Base-by-base conservation (phyloP, 805 yeast genomes). In the Candida ovalis region DNA sequence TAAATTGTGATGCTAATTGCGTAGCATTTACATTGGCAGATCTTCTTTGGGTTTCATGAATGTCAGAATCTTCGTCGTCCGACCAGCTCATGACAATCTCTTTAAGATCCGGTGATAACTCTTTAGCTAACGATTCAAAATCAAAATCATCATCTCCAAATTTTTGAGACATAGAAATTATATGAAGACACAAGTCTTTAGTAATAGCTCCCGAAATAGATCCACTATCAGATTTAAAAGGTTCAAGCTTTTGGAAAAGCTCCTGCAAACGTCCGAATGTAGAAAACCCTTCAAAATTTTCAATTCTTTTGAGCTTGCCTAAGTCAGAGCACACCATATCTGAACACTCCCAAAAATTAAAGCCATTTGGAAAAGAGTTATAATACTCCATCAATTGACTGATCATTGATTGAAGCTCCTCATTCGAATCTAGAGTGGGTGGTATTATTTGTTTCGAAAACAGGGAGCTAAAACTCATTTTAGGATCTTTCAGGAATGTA, bases 351-450 rank as follows among this genome's bases (percentile, higher is more conserved):
- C 30, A 13, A 24, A 61, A 58, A 3, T 45, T 25, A 21, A 59
- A 43, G 1, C 56, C 60, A 19, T 55, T 50, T 3, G 45, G 43
- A 4, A 45, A 37, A 2, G 33, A 9, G 27, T 50, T 39, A 46
- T 57, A 67, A 41, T 60, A 61, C n/a, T 43, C 42, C 18, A 55
- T 55, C 40, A 68, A 44, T 44, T 69, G 73, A 12, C 52, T 51
- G 21, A 71, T 32, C 74, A 70, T 69, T 15, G 63, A 57, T 44
- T 68, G 70, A 22, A 70, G 46, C 44, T 69, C 73, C 1, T 44
- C 49, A 8, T 62, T 41, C 24, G 64, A 62, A 3, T 45, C 36
- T 3, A 66, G 40, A 15, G 30, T 38, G 2, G 24, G 30, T 5
- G 49, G 48, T 4, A 30, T 40, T 2, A 17, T 9, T 2, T 42